Percentiles rank a stretch among this genome's conserved stretches.
These are phyloP conservation scores for Symbiodinium pilosum DNA, from an alignment of 73 alveolate species.

Conservation along the genomic window DNA sequence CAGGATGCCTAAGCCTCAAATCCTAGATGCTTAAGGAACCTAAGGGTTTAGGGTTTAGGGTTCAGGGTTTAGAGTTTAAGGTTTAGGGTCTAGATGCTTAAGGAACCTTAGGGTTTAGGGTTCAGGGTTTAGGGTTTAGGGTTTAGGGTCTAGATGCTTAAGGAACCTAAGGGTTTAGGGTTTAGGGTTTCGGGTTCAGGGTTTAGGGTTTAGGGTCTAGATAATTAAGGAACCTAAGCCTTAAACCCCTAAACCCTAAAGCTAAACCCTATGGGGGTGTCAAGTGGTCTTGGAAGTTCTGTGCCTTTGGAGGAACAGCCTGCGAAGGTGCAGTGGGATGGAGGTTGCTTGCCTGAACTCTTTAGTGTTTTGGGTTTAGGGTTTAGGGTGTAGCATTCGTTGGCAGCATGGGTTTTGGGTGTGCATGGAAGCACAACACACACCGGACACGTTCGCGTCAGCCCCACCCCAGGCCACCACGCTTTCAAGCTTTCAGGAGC, in stretches of 20 bases:
- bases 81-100: not conserved
- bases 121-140: not conserved
- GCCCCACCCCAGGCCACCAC: too few relatives aligned
- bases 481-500: too few relatives aligned
- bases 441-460: too few relatives aligned
- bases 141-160: not conserved
- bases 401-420: too few relatives aligned
- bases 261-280: not conserved
- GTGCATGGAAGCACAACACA: too few relatives aligned
- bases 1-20: not conserved
- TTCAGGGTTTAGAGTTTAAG: not conserved
- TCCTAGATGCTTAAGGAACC: not conserved
- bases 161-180: not conserved
- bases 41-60: not conserved
- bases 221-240: not conserved
- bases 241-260: not conserved
- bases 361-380: too few relatives aligned
- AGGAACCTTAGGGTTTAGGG: not conserved
- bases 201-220: not conserved
- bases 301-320: not conserved
- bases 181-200: not conserved
- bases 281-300: not conserved
- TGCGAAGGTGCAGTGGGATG: constrained; percentile 81
- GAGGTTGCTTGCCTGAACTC: too few relatives aligned
- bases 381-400: too few relatives aligned